Evolutionary conservation across 2,329 filamentous ascomycete genomes (phyloP).

Genomic region (Lomentospora prolificans): DNA sequence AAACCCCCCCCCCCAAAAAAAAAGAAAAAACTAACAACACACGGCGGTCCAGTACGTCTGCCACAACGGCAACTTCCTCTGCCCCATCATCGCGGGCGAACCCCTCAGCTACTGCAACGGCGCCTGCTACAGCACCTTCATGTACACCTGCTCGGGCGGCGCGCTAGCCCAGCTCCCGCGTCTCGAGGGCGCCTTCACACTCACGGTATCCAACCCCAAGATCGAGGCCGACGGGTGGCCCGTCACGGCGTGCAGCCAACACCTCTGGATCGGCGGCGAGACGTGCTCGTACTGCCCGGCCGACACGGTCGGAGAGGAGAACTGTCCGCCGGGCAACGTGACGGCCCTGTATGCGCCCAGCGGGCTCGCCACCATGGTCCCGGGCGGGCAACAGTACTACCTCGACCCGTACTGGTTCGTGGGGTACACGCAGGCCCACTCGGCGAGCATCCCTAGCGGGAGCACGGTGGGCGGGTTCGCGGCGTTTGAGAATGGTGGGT

Average conservation of each 20-base stretch:
- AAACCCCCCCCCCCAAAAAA: background rate
- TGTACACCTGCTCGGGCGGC: constrained; percentile 12
- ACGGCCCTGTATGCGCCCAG: constrained; percentile 16
- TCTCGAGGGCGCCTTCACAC: constrained; percentile 14
- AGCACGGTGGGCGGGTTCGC: constrained; percentile 18
- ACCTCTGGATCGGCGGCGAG: constrained; percentile 17
- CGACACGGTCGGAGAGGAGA: background rate
- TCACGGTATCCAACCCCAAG: constrained; percentile 21
- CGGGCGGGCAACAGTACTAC: constrained; percentile 23
- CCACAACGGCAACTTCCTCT: constrained; percentile 20
- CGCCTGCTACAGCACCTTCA: constrained; percentile 25
- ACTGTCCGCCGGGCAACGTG: constrained; percentile 19
- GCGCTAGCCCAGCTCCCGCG: constrained; percentile 4
- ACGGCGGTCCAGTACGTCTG: constrained; percentile 20
- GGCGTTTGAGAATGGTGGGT: constrained; percentile 21
- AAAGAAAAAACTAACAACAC: background rate
- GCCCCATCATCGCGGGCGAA: constrained; percentile 23
- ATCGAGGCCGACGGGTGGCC: constrained; percentile 17
- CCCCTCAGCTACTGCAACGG: constrained; percentile 22
- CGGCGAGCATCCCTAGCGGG: constrained; percentile 19
- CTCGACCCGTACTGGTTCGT: constrained; percentile 19
- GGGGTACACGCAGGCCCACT: constrained; percentile 24
- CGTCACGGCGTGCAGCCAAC: constrained; percentile 18
- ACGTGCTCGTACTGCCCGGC: constrained; percentile 15
- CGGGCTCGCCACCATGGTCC: constrained; percentile 21